Evolutionary conservation across 2,329 filamentous ascomycete species (phyloP).

Genomic region (Exophiala mesophila): DNA sequence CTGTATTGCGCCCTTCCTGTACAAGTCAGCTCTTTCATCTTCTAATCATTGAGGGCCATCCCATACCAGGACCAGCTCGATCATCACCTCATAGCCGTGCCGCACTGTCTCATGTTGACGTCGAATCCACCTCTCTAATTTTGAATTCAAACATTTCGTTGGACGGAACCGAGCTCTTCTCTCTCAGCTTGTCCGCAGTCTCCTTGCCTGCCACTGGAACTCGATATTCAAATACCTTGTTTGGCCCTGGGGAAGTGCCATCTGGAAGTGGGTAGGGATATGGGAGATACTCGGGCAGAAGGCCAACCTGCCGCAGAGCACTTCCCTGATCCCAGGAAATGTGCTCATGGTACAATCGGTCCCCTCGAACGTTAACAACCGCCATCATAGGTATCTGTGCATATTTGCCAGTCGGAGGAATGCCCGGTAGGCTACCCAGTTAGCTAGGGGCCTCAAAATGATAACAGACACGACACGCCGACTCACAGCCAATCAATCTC

Average conservation of each 20-base stretch:
- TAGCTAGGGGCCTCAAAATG: not conserved
- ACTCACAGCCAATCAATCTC: conserved; percentile 66
- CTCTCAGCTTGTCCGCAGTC: conserved; percentile 47
- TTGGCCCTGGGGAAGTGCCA: conserved; percentile 31
- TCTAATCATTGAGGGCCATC: too few relatives aligned
- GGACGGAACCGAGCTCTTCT: conserved; percentile 46
- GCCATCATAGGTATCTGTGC: conserved; percentile 60
- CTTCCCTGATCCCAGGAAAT: conserved; percentile 67
- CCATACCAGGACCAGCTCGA: too few relatives aligned
- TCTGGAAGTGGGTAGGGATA: conserved; percentile 53
- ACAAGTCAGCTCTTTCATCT: too few relatives aligned
- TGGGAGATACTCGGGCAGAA: conserved; percentile 60
- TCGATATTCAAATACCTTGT: conserved; percentile 52
- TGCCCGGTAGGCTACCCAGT: conserved; percentile 48
- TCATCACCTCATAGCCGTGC: not conserved
- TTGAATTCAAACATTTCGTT: conserved; percentile 53
- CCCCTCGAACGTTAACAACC: conserved; percentile 63
- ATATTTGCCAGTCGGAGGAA: conserved; percentile 52
- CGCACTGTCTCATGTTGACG: not conserved
- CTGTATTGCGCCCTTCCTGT: too few relatives aligned
- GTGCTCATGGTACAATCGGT: conserved; percentile 65
- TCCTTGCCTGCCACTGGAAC: conserved; percentile 58
- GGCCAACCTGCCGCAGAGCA: conserved; percentile 55
- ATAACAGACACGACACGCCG: conserved; percentile 3
- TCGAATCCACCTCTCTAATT: conserved; percentile 24